Base-by-base conservation (phyloP, 31 red algal genomes). In the Porphyra umbilicalis region DNA sequence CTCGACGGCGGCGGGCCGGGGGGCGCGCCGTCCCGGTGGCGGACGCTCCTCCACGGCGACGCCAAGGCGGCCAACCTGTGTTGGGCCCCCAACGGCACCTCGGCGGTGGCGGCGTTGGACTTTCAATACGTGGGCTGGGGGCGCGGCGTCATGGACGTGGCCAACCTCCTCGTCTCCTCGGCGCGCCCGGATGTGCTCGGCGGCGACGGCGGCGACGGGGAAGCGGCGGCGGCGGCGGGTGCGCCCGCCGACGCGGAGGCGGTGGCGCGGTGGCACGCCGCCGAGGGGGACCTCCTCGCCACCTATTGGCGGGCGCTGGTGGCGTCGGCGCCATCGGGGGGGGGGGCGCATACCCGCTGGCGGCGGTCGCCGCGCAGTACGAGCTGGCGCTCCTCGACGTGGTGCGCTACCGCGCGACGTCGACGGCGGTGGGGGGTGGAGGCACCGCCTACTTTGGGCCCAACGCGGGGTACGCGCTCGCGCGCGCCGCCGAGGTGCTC, bases 41-140 rank as follows among this genome's bases (percentile, higher is more conserved):
- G 83, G 46, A 86, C 84, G 16, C 35, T 86, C 15, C 36, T 86
- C 13, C 84, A 86, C 42, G 84, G 84, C 7, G 84, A 86, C 42
- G 84, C 84, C 77, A 86, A 86, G 79, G 36, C 83, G 75, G 84
- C 84, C 34, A 86, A 86, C 79, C 57, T 86, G 6, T 84, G 81
- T 35, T 86, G 82, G 36, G 1, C 35, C 34, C 33, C 75, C 8
- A 81, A 81, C 38, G 81, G 77, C 33, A 5, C 14, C 31, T 14
- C 34, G 9, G 84, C 84, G 13, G 57, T 71, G 11, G 77, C 77
- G 14, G 84, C 79, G n/a, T 33, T 86, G 6, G 84, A 86, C 80
- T 86, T 86, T 33, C 84, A 86, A 32, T 86, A 86, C 35, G 84
- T 86, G 20, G 84, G 84, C 4, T 79, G 84, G 36, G 84, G 84